phyloP scores from a whole-genome alignment of 208 protist species.

The Crithidia bombi region DNA sequence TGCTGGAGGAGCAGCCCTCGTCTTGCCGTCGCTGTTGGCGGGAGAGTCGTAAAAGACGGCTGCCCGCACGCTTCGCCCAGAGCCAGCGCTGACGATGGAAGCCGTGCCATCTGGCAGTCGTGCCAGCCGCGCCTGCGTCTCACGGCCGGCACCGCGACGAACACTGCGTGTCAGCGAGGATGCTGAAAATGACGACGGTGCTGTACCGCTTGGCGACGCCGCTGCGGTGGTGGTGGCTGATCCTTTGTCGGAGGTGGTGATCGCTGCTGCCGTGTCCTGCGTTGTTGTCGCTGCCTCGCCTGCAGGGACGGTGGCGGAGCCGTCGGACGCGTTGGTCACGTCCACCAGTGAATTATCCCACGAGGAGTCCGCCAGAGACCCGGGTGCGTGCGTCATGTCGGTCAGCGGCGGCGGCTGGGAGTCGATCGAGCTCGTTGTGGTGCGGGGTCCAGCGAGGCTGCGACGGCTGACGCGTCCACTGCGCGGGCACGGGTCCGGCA shows the following conservation, averaged over 20 bases:
- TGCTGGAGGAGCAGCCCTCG: not conserved
- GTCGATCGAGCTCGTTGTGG: not conserved
- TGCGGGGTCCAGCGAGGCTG: not conserved
- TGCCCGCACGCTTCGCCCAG: not conserved
- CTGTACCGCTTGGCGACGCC: not conserved
- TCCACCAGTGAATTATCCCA: constrained; percentile 15
- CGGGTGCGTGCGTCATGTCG: constrained; percentile 16
- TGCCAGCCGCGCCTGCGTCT: not conserved
- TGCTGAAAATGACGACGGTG: not conserved
- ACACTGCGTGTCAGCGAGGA: constrained; percentile 1
- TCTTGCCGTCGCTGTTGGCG: not conserved
- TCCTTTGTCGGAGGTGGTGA: not conserved
- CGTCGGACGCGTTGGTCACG: not conserved
- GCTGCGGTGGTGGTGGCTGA: not conserved
- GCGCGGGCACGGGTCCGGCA: not conserved
- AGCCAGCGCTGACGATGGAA: constrained; percentile 1
- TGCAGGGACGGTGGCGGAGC: not conserved
- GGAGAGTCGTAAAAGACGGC: not conserved
- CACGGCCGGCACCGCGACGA: not conserved
- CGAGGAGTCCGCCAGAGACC: constrained; percentile 6
- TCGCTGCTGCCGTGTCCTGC: not conserved
- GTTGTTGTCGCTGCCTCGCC: not conserved
- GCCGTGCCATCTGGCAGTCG: not conserved
- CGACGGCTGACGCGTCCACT: not conserved
- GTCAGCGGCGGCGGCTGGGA: constrained; percentile 16